These are phyloP conservation scores for Epichloe glyceriae DNA, from an alignment of 2,329 filamentous ascomycete species.

Conservation along the genomic window DNA sequence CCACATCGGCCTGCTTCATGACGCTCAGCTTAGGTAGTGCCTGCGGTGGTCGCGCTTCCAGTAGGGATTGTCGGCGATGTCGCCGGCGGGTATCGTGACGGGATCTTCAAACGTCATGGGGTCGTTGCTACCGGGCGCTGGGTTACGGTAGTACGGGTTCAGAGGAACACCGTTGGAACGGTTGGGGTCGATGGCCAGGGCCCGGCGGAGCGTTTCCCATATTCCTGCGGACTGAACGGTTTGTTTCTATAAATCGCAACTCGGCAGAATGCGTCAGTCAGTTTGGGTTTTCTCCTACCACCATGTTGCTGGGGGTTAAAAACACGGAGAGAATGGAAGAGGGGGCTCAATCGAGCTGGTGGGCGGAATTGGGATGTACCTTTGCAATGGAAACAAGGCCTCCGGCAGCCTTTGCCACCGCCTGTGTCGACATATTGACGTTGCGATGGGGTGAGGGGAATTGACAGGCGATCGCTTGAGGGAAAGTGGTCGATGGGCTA, in stretches of 20 bases:
- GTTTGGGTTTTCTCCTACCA: too few species aligned
- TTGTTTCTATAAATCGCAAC: slow-evolving; percentile 60
- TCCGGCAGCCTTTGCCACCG: slow-evolving; percentile 40
- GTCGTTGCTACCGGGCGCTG: slow-evolving; percentile 39
- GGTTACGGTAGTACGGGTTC: slow-evolving; percentile 85
- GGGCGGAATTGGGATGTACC: slow-evolving; percentile 26
- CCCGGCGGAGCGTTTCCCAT: slow-evolving; percentile 71
- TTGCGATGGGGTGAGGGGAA: slow-evolving; percentile 6
- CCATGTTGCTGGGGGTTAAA: too few species aligned
- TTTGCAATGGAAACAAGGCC: slow-evolving; percentile 44
- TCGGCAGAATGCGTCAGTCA: too few species aligned
- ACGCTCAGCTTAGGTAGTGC: slow-evolving; percentile 66
- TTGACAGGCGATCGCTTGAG: slow-evolving; percentile 4
- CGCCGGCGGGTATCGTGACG: slow-evolving; percentile 44
- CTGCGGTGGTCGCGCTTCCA: slow-evolving; percentile 89
- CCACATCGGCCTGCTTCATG: slow-evolving; percentile 73
- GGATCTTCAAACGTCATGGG: slow-evolving; percentile 26
- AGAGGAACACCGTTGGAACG: slow-evolving; percentile 86
- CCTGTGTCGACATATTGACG: slow-evolving; percentile 48
- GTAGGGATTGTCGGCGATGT: slow-evolving; percentile 32
- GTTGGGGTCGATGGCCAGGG: slow-evolving; percentile 69
- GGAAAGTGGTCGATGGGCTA: slow-evolving; percentile 1
- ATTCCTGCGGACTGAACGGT: slow-evolving; percentile 80
- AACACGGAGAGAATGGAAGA: not conserved
- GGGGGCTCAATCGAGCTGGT: not conserved